Conservation (phyloP, 108 stramenopile species). For the Halocafeteria seosinensis region DNA sequence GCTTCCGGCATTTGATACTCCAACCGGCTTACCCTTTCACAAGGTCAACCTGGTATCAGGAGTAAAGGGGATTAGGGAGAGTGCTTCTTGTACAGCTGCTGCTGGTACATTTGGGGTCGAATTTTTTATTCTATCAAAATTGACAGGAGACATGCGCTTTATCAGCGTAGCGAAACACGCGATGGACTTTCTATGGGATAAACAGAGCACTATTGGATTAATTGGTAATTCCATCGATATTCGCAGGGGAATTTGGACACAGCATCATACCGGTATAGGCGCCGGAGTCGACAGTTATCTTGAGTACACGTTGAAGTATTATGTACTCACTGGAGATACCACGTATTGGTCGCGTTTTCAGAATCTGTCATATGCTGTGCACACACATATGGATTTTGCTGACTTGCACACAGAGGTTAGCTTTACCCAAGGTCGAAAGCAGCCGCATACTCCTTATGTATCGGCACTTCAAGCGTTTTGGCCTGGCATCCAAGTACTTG, state of each 20-base stretch:
- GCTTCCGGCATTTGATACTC: conserved; percentile 36
- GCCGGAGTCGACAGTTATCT: conserved; percentile 36
- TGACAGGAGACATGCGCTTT: conserved; percentile 19
- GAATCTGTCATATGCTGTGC: background rate
- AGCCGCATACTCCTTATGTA: background rate
- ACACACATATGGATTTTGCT: background rate
- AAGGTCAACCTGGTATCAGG: conserved; percentile 32
- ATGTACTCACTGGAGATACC: conserved; percentile 9
- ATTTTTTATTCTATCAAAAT: conserved; percentile 24
- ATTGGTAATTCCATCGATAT: conserved; percentile 25
- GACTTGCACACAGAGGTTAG: conserved; percentile 5
- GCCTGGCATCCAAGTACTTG: conserved; percentile 27
- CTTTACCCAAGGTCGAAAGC: background rate
- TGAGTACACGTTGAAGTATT: conserved; percentile 41
- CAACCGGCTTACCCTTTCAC: conserved; percentile 28
- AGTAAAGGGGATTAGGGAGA: background rate
- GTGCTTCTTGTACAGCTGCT: conserved; percentile 35
- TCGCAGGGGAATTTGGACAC: conserved; percentile 18
- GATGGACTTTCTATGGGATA: conserved; percentile 20
- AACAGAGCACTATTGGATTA: conserved; percentile 9
- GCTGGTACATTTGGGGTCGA: conserved; percentile 38
- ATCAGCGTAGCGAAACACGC: conserved; percentile 1
- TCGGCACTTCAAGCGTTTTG: conserved; percentile 31
- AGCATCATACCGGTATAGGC: conserved; percentile 17
- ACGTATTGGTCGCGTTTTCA: background rate